Conservation (phyloP, 169 alveolate species). For the Cyclospora cayetanensis region DNA sequence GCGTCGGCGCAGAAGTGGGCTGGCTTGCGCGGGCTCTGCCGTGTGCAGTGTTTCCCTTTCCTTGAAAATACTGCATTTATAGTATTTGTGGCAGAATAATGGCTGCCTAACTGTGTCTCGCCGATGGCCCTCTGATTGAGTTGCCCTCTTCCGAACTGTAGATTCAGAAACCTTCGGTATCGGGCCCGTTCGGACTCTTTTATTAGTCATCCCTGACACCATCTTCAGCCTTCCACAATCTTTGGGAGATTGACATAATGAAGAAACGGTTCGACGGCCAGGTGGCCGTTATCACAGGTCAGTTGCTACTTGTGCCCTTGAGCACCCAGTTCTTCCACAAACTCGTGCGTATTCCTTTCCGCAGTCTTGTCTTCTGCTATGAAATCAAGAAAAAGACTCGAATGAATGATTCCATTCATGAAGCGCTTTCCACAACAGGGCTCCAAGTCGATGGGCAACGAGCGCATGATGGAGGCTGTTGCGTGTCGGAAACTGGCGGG, state of each 20-base stretch:
- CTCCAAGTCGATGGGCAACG: not conserved
- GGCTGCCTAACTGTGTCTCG: not conserved
- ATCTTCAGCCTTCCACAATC: not conserved
- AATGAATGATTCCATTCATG: not conserved
- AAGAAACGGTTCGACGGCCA: slow-evolving; percentile 79
- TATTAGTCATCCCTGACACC: not conserved
- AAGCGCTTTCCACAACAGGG: not conserved
- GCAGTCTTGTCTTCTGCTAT: not conserved
- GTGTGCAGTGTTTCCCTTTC: not conserved
- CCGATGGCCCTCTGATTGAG: not conserved
- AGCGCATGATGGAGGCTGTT: no score
- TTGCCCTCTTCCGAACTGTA: not conserved
- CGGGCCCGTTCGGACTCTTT: not conserved
- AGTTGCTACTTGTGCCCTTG: not conserved
- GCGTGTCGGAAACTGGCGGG: no score
- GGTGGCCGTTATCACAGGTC: slow-evolving; percentile 78
- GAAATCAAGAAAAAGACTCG: not conserved
- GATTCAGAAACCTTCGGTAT: not conserved
- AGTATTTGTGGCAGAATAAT: not conserved
- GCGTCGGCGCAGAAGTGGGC: not conserved
- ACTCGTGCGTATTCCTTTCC: not conserved
- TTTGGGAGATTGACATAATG: slow-evolving; percentile 2
- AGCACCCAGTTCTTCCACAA: not conserved
- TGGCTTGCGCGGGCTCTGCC: not conserved
- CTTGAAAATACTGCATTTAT: not conserved